phyloP scores from a whole-genome alignment of 257 asterid genomes.

The Salvia splendens region DNA sequence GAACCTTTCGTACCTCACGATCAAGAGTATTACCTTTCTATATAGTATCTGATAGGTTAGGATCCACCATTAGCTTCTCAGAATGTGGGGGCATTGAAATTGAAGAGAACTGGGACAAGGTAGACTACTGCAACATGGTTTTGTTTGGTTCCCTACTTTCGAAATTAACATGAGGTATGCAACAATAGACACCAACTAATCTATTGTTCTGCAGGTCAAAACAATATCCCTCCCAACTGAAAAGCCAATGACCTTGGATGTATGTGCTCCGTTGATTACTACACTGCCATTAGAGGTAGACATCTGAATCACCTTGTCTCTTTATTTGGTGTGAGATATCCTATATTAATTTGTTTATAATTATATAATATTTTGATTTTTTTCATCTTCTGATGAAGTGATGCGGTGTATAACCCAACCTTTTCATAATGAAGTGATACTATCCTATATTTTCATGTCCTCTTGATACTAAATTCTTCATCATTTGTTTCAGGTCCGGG shows the following conservation, averaged over 20 bases:
- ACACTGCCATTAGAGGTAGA: conserved; percentile 90
- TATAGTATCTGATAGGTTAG: conserved; percentile 85
- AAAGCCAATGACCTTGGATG: conserved; percentile 69
- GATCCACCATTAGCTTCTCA: conserved; percentile 81
- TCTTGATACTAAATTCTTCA: conserved; percentile 23
- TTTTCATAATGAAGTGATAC: too few relatives aligned
- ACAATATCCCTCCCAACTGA: conserved; percentile 80
- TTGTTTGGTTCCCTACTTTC: conserved; percentile 14
- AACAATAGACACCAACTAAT: conserved; percentile 1
- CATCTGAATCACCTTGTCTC: not conserved
- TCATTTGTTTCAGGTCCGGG: conserved; percentile 62
- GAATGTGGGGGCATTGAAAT: conserved; percentile 97
- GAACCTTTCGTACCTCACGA: conserved; percentile 93
- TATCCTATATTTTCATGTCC: not conserved
- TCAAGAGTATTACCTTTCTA: conserved; percentile 77
- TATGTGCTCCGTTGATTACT: conserved; percentile 90
- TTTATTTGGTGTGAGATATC: conserved; percentile 18
- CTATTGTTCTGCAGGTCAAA: conserved; percentile 59
- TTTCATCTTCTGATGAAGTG: too few relatives aligned
- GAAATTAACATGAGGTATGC: not conserved
- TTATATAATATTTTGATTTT: too few relatives aligned
- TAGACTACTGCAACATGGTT: conserved; percentile 33
- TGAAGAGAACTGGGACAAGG: conserved; percentile 99
- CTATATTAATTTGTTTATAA: not conserved
- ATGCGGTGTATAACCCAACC: too few relatives aligned